Conservation (phyloP, 2,329 filamentous ascomycete species). For the Stachybotrys chartarum region DNA sequence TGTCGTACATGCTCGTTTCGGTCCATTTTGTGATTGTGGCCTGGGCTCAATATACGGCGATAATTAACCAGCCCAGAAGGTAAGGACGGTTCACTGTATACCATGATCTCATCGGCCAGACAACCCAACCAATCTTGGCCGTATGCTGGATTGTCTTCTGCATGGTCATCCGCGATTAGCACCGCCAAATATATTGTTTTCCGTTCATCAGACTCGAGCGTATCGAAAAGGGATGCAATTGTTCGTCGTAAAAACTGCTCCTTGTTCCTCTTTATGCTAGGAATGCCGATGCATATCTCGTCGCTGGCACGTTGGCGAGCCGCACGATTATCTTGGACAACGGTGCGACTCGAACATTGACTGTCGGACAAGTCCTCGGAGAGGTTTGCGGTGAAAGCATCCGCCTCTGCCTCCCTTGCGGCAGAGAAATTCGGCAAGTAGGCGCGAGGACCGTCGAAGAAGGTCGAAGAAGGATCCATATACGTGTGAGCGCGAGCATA, state of each 20-base stretch:
- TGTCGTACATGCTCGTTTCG: constrained; percentile 21
- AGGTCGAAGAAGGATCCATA: not conserved
- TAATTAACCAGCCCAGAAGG: not conserved
- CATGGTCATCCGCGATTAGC: constrained; percentile 19
- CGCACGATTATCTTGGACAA: not conserved
- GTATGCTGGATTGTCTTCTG: constrained; percentile 17
- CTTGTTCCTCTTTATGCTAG: constrained; percentile 15
- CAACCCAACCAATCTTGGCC: constrained; percentile 18
- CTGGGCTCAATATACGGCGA: not conserved
- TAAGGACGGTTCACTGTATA: constrained; percentile 2
- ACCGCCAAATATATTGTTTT: constrained; percentile 17
- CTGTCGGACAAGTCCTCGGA: not conserved
- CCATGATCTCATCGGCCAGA: constrained; percentile 19
- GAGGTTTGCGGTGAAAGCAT: not conserved
- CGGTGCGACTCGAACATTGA: not conserved
- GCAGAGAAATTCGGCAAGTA: not conserved
- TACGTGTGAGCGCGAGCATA: not conserved
- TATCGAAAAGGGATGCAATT: constrained; percentile 20
- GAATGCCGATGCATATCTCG: constrained; percentile 19
- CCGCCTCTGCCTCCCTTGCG: not conserved
- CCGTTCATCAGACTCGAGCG: constrained; percentile 17
- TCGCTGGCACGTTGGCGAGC: not conserved
- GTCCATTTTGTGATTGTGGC: not conserved
- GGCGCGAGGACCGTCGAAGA: not conserved
- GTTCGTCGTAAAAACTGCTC: constrained; percentile 16